These are phyloP conservation scores for Dalbergia cochinchinensis DNA, from an alignment of 306 rosid species.

Conservation along the genomic window DNA sequence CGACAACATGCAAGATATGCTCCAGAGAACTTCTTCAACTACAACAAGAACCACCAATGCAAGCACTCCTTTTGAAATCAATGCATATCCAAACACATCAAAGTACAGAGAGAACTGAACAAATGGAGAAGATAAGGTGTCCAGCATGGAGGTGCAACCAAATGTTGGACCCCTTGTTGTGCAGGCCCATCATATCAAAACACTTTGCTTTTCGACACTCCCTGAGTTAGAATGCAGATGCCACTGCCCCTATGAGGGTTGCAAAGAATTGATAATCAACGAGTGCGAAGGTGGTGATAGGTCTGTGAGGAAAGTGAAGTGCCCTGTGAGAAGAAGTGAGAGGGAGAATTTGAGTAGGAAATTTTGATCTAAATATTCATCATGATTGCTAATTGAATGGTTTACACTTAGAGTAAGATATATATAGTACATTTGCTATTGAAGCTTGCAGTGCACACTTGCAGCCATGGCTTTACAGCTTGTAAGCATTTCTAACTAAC, in stretches of 20 bases:
- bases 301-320: neutral
- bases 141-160: neutral
- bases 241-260: neutral
- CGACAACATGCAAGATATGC: conserved; percentile 2
- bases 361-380: no score
- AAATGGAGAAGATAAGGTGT: neutral
- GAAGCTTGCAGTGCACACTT: no score
- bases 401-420: no score
- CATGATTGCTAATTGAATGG: no score
- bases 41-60: neutral
- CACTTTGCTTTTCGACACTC: neutral
- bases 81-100: neutral
- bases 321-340: no score
- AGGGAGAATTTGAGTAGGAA: no score
- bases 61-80: neutral
- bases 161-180: neutral
- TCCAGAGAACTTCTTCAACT: neutral
- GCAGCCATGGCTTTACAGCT: no score
- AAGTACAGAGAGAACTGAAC: no score
- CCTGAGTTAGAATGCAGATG: neutral
- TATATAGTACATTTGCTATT: no score
- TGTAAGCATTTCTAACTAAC: no score
- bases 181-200: neutral
- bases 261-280: neutral
- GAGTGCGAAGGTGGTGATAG: neutral